phyloP scores from a whole-genome alignment of 2,329 filamentous ascomycete species.

The Nemania bipapillata region DNA sequence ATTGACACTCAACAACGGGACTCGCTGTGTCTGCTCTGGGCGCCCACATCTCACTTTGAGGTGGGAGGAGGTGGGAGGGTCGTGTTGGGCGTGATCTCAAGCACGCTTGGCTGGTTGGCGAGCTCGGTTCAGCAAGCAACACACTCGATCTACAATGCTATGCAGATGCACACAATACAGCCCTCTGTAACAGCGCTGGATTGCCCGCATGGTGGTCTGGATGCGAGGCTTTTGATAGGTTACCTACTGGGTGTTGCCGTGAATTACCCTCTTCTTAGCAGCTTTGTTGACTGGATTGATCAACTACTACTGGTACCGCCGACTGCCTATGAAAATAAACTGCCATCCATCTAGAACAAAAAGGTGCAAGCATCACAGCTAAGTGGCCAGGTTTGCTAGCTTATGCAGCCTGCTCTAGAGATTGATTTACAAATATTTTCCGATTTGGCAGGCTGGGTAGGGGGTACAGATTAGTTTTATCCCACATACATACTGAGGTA shows the following conservation, averaged over 20 bases:
- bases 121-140: not conserved
- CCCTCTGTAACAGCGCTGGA: not conserved
- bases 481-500: too few species aligned
- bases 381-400: not conserved
- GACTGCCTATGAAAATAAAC: not conserved
- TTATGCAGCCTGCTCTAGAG: not conserved
- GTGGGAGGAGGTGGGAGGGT: not conserved
- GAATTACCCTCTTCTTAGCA: not conserved
- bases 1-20: not conserved
- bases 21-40: not conserved
- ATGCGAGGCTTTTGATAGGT: not conserved
- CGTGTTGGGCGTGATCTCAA: not conserved
- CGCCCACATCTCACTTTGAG: not conserved
- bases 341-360: not conserved
- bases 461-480: too few species aligned
- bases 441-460: too few species aligned
- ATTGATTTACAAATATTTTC: not conserved
- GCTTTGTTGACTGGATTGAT: not conserved
- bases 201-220: not conserved
- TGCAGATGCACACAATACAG: not conserved
- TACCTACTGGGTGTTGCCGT: not conserved
- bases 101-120: not conserved
- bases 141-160: not conserved
- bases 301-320: not conserved
- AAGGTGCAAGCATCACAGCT: not conserved